Evolutionary conservation across 345 rosid genomes (phyloP).

Genomic region (Adansonia digitata): DNA sequence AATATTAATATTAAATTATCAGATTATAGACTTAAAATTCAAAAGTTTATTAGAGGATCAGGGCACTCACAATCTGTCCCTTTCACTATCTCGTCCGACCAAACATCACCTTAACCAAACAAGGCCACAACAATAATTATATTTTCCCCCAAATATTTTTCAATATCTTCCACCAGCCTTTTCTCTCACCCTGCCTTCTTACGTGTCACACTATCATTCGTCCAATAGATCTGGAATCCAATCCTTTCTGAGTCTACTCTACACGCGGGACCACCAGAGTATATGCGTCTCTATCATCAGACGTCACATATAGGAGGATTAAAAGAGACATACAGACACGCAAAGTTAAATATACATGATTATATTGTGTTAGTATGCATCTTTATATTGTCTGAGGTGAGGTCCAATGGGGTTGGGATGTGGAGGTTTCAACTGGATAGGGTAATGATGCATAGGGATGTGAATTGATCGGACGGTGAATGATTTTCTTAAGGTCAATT

Average conservation of each 20-base stretch:
- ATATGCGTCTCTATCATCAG: constrained; percentile 19
- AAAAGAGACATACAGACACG: background rate
- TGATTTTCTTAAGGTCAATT: background rate
- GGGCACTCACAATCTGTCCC: constrained; percentile 13
- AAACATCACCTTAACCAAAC: constrained; percentile 31
- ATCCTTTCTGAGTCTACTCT: constrained; percentile 6
- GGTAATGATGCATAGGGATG: constrained; percentile 15
- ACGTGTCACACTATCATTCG: constrained; percentile 21
- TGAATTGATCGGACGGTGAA: constrained; percentile 11
- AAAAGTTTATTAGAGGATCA: constrained; percentile 14
- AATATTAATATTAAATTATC: no score
- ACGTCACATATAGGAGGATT: background rate
- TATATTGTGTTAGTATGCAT: no score
- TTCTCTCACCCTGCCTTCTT: background rate
- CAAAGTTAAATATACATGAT: background rate
- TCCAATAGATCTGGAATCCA: constrained; percentile 19
- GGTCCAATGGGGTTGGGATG: constrained; percentile 7
- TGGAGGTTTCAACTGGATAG: constrained; percentile 28
- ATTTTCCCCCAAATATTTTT: background rate
- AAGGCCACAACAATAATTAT: background rate
- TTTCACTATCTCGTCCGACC: constrained; percentile 27
- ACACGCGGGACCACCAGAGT: constrained; percentile 28
- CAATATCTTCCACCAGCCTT: constrained; percentile 6
- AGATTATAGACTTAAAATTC: background rate
- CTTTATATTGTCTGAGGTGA: background rate